A percentile compares a stretch with the other conserved stretches of the same genome.
Conservation (phyloP, 2,329 filamentous ascomycete species). For the Penicillium sp. region DNA sequence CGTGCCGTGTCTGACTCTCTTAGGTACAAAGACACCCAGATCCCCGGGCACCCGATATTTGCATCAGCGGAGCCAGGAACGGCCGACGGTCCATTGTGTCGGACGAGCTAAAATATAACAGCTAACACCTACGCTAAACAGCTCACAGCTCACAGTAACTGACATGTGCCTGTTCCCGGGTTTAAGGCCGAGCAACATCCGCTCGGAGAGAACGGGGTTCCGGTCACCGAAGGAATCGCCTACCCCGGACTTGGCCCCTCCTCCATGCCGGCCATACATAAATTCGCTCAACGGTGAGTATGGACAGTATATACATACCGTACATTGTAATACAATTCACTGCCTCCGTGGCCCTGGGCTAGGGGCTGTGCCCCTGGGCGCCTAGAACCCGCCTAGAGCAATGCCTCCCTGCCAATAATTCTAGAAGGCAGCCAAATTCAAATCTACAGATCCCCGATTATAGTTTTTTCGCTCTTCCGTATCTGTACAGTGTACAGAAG, state of each 20-base stretch:
- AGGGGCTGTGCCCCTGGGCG: background rate
- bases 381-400: slow-evolving; percentile 2
- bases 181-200: slow-evolving; percentile 16
- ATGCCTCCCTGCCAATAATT: background rate
- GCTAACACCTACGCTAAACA: no score
- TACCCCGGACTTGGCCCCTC: slow-evolving; percentile 25
- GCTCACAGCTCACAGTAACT: no score
- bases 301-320: no score
- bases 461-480: no score
- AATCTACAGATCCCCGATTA: no score
- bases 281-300: no score
- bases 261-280: background rate
- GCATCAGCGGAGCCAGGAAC: background rate
- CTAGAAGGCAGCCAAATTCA: background rate
- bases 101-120: no score
- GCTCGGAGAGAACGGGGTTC: slow-evolving; percentile 24
- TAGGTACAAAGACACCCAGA: no score
- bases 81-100: background rate
- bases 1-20: no score
- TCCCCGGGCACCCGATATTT: no score
- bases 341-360: background rate
- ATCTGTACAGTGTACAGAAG: background rate
- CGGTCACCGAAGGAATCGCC: slow-evolving; percentile 20
- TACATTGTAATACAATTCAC: no score
- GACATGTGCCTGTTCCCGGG: slow-evolving; percentile 7